Conservation (phyloP, 768 basidiomycete genomes). For the Amanita pseudoporphyria region DNA sequence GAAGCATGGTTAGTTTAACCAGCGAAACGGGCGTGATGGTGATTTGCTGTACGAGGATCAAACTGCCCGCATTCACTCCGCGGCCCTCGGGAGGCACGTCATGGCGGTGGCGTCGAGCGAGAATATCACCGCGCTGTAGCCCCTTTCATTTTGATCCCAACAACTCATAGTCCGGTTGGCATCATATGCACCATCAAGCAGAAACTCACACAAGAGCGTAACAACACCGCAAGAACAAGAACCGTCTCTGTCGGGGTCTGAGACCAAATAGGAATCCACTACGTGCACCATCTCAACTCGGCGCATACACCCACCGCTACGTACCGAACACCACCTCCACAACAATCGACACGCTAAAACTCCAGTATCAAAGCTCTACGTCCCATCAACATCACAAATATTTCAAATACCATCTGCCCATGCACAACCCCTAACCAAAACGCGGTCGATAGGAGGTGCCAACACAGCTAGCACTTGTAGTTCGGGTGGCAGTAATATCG, state of each 20-base stretch:
- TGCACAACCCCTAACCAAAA: neutral
- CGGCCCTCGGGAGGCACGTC: constrained; percentile 22
- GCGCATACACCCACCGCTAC: constrained; percentile 1
- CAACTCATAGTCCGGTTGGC: constrained; percentile 39
- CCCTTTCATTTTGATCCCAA: constrained; percentile 11
- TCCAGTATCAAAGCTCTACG: constrained; percentile 2
- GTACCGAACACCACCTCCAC: neutral
- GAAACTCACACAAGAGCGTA: constrained; percentile 19
- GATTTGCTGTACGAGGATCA: constrained; percentile 53
- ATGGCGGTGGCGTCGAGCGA: constrained; percentile 28
- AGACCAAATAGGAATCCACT: constrained; percentile 75
- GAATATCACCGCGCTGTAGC: constrained; percentile 50
- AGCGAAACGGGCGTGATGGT: no score
- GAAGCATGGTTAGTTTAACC: no score
- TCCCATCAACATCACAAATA: constrained; percentile 9
- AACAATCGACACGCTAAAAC: neutral
- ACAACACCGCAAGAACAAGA: constrained; percentile 21
- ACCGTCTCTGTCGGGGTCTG: constrained; percentile 69
- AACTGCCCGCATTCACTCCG: constrained; percentile 41
- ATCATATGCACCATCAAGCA: constrained; percentile 23
- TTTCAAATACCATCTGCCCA: constrained; percentile 14
- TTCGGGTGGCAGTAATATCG: neutral
- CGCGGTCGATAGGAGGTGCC: neutral
- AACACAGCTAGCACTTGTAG: no score
- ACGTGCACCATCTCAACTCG: constrained; percentile 16